Evolutionary conservation across 1,139 yeast species (phyloP).

Genomic region (Saccharomyces hybrid): DNA sequence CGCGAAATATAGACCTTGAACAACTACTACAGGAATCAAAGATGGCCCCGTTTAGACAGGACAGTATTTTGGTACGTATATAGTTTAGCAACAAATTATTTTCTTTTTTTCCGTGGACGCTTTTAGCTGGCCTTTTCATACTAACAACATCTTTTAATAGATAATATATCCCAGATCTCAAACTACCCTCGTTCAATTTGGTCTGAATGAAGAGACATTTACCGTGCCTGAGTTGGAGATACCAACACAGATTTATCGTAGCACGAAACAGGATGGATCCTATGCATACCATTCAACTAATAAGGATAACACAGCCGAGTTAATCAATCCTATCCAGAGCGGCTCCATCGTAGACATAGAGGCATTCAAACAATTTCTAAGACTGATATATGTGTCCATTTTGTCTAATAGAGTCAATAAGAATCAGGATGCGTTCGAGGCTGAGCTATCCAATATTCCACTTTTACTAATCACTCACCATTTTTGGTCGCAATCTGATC

Average conservation of each 20-base stretch:
- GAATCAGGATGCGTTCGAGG: constrained; percentile 43
- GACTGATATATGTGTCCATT: constrained; percentile 51
- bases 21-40: not conserved
- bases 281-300: constrained; percentile 33
- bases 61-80: constrained; percentile 25
- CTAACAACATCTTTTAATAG: constrained; percentile 16
- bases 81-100: not conserved
- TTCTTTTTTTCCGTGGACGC: constrained; percentile 1
- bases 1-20: not conserved
- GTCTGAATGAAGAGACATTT: constrained; percentile 64
- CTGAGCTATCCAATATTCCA: constrained; percentile 37
- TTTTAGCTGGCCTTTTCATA: not conserved
- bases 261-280: constrained; percentile 28
- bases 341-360: constrained; percentile 60
- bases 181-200: constrained; percentile 69
- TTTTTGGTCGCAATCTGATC: constrained; percentile 59
- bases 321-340: constrained; percentile 53
- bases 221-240: constrained; percentile 69
- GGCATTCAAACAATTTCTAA: constrained; percentile 66
- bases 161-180: constrained; percentile 79
- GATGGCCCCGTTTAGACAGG: constrained; percentile 45
- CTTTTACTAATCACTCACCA: constrained; percentile 57
- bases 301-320: constrained; percentile 33
- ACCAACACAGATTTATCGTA: constrained; percentile 67
- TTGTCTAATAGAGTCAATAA: constrained; percentile 29